Conservation (phyloP, 495 filamentous ascomycete species). For the Hypoxylon fragiforme region DNA sequence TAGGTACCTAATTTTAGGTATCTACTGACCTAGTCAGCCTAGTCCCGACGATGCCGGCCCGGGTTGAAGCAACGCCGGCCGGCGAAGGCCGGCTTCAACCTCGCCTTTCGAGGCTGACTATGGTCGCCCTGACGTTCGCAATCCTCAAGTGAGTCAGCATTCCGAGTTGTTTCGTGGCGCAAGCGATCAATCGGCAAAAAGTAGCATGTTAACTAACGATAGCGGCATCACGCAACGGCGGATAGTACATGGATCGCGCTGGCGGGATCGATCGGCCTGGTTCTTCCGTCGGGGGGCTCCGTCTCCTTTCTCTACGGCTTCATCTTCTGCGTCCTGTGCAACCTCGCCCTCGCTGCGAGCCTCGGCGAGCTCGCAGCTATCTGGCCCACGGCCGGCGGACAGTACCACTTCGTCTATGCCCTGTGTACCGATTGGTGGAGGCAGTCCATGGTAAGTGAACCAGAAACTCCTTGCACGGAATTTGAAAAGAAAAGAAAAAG, state of each 20-base stretch:
- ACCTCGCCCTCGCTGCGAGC: conserved; percentile 48
- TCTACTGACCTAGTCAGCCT: background rate
- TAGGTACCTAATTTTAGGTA: background rate
- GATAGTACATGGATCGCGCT: conserved; percentile 41
- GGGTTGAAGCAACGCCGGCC: conserved; percentile 10
- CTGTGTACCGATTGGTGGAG: conserved; percentile 41
- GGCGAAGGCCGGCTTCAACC: conserved; percentile 36
- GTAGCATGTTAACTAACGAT: background rate
- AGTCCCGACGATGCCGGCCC: conserved; percentile 9
- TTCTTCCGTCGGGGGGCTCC: conserved; percentile 39
- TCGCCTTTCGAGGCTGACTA: conserved; percentile 37
- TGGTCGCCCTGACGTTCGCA: conserved; percentile 41
- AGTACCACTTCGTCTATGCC: conserved; percentile 54
- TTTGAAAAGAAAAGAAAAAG: background rate
- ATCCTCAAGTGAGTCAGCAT: conserved; percentile 38
- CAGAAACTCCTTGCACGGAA: background rate
- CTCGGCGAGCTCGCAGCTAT: conserved; percentile 55
- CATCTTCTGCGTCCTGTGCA: conserved; percentile 46
- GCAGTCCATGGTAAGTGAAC: conserved; percentile 35
- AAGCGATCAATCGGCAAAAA: background rate
- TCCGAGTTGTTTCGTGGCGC: background rate
- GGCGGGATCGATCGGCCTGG: conserved; percentile 41
- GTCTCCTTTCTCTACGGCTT: conserved; percentile 42
- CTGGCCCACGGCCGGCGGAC: conserved; percentile 57
- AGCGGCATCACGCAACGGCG: background rate